Conservation (phyloP, 2,329 filamentous ascomycete genomes). For the Gliomastix tumulicola region DNA sequence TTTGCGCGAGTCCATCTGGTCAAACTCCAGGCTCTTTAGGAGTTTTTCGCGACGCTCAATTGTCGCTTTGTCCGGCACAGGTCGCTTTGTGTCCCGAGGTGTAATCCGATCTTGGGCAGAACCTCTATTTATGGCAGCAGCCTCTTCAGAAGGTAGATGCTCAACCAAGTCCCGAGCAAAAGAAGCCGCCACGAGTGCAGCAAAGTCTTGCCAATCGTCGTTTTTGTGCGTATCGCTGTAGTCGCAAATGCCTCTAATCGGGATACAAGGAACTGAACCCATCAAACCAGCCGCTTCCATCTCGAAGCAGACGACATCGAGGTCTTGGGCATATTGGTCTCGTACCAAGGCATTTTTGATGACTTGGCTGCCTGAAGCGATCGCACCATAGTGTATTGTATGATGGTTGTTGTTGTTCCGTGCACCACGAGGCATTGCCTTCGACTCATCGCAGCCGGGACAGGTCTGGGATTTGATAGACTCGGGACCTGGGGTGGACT, state of each 20-base stretch:
- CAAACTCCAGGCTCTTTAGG: slow-evolving; percentile 7
- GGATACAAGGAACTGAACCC: slow-evolving; percentile 17
- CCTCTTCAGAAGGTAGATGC: not conserved
- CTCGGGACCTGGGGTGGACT: no score
- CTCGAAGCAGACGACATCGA: slow-evolving; percentile 12
- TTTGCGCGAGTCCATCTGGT: slow-evolving; percentile 7
- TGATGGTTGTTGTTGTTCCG: not conserved
- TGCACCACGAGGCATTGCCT: not conserved
- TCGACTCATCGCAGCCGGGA: slow-evolving; percentile 3
- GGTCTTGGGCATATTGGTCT: slow-evolving; percentile 13
- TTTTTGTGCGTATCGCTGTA: slow-evolving; percentile 16
- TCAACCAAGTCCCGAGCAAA: slow-evolving; percentile 10
- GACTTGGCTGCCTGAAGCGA: slow-evolving; percentile 21
- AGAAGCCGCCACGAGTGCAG: slow-evolving; percentile 14
- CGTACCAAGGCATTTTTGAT: slow-evolving; percentile 19
- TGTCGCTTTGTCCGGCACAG: not conserved
- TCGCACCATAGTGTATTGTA: slow-evolving; percentile 10
- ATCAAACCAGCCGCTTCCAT: slow-evolving; percentile 19
- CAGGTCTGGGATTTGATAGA: no score
- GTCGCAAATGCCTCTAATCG: slow-evolving; percentile 24
- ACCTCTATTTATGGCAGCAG: not conserved
- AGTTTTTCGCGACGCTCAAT: slow-evolving; percentile 1
- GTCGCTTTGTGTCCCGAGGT: not conserved
- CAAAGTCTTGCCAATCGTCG: slow-evolving; percentile 15
- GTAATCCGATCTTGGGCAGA: not conserved